These are phyloP conservation scores for Yamadazyma membranifaciens DNA, from an alignment of 1,139 yeast genomes.

Conservation along the genomic window DNA sequence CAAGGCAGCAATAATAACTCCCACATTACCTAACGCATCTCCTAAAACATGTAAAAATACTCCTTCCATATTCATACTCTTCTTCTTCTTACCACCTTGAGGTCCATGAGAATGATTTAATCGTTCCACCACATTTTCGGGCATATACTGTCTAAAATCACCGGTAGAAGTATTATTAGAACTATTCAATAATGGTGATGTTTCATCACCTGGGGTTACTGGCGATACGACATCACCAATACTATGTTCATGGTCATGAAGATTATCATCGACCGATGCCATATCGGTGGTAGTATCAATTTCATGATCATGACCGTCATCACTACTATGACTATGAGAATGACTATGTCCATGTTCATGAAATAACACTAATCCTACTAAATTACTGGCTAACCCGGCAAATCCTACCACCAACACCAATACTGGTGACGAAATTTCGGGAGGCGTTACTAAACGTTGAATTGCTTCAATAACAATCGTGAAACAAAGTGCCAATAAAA, in stretches of 20 bases:
- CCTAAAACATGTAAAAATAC: slow-evolving; percentile 94
- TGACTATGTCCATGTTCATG: slow-evolving; percentile 87
- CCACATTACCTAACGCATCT: slow-evolving; percentile 93
- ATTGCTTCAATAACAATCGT: slow-evolving; percentile 91
- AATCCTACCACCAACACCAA: slow-evolving; percentile 78
- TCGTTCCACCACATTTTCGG: slow-evolving; percentile 37
- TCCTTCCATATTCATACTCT: slow-evolving; percentile 94
- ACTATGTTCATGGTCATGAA: slow-evolving; percentile 57
- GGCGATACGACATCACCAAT: slow-evolving; percentile 47
- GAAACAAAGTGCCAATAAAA: slow-evolving; percentile 85
- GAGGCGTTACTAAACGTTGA: slow-evolving; percentile 83
- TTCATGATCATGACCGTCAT: slow-evolving; percentile 49
- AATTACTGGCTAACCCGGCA: slow-evolving; percentile 79
- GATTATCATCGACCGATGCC: too few species aligned
- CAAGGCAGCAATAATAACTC: slow-evolving; percentile 86
- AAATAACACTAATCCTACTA: slow-evolving; percentile 81
- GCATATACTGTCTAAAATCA: slow-evolving; percentile 29
- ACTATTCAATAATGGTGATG: slow-evolving; percentile 12
- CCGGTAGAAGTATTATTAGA: slow-evolving; percentile 12
- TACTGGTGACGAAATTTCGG: slow-evolving; percentile 73
- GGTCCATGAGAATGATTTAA: slow-evolving; percentile 23
- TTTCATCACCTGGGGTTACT: slow-evolving; percentile 7
- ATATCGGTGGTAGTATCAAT: slow-evolving; percentile 30
- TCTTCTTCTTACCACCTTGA: slow-evolving; percentile 31
- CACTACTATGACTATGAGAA: slow-evolving; percentile 28